Evolutionary conservation across 306 rosid species (phyloP).

Genomic region (Vachellia collinsii): DNA sequence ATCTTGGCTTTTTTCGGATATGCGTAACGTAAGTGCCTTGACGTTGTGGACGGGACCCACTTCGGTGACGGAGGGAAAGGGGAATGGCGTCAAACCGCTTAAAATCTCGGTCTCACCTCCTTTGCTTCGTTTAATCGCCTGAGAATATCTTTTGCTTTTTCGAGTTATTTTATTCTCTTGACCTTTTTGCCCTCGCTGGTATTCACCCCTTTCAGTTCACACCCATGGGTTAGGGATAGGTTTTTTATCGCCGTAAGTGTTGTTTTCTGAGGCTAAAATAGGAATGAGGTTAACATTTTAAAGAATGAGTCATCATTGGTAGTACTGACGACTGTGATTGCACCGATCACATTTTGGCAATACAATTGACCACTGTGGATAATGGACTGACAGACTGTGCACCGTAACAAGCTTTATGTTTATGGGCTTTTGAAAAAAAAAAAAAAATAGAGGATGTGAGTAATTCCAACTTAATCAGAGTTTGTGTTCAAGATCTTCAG

Average conservation of each 20-base stretch:
- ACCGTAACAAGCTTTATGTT: background rate
- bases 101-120: conserved; percentile 24
- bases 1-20: background rate
- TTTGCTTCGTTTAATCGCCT: conserved; percentile 37
- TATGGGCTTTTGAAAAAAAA: background rate
- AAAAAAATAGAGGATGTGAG: no score
- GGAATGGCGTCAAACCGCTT: conserved; percentile 34
- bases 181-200: background rate
- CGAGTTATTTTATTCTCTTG: no score
- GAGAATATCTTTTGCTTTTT: conserved; percentile 35
- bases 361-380: background rate
- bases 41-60: background rate
- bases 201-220: background rate
- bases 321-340: background rate
- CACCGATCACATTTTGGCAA: background rate
- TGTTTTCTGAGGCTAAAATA: background rate
- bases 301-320: background rate
- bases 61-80: background rate
- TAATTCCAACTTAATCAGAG: no score
- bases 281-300: background rate
- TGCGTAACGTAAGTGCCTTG: background rate
- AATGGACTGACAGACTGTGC: background rate
- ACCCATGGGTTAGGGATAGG: background rate
- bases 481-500: no score
- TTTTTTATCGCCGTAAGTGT: background rate